phyloP scores from a whole-genome alignment of 176 grass and related monocot genomes.

The Phyllostachys edulis region DNA sequence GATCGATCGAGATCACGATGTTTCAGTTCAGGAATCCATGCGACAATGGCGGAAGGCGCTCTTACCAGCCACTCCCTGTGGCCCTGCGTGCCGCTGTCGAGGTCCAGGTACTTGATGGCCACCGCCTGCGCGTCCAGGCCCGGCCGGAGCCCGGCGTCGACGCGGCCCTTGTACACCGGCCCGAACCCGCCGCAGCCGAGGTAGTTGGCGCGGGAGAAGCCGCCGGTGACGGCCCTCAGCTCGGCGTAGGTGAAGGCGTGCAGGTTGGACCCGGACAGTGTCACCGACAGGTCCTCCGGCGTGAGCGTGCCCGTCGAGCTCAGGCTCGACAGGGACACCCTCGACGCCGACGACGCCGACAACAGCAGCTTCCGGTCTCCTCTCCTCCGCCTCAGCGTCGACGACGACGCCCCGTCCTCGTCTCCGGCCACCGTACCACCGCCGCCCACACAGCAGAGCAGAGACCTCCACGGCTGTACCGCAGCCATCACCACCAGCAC shows the following conservation, averaged over 20 bases:
- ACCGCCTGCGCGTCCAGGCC: slow-evolving; percentile 54
- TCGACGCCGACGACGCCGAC: slow-evolving; percentile 17
- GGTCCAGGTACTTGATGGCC: slow-evolving; percentile 87
- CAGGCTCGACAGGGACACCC: slow-evolving; percentile 63
- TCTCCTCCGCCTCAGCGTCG: not conserved
- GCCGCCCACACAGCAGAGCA: slow-evolving; percentile 41
- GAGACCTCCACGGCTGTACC: slow-evolving; percentile 19
- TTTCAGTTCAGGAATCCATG: not conserved
- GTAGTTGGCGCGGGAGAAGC: slow-evolving; percentile 66
- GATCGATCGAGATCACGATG: not conserved
- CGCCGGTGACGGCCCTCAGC: slow-evolving; percentile 41
- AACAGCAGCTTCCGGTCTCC: not conserved
- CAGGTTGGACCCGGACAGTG: slow-evolving; percentile 52
- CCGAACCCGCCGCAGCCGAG: slow-evolving; percentile 82
- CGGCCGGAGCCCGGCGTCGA: slow-evolving; percentile 41
- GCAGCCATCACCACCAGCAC: not conserved
- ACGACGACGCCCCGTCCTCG: not conserved
- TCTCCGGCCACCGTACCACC: not conserved
- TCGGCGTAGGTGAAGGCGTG: slow-evolving; percentile 70
- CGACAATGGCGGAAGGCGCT: not conserved
- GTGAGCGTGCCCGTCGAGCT: slow-evolving; percentile 50
- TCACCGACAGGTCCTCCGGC: slow-evolving; percentile 67
- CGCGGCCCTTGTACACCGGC: slow-evolving; percentile 58
- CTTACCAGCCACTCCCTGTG: slow-evolving; percentile 84
- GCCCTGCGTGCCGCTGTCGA: slow-evolving; percentile 64